Conservation (phyloP, 768 basidiomycete genomes). For the Trametes punicea region DNA sequence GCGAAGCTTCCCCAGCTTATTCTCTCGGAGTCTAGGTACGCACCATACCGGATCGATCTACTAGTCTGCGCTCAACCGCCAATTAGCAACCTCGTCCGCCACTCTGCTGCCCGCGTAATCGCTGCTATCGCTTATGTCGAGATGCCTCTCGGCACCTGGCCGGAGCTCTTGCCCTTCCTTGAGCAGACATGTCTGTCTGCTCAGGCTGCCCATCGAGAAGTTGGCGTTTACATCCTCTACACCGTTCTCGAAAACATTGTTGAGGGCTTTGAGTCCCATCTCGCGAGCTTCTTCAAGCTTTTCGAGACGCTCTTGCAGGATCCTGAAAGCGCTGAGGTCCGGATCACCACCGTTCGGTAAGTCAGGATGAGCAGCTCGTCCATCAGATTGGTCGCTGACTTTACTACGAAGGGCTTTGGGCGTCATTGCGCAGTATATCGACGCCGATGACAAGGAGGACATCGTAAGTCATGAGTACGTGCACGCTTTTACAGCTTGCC, state of each 20-base stretch:
- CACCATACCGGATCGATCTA: conserved; percentile 20
- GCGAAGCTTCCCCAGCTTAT: conserved; percentile 73
- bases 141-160: conserved; percentile 76
- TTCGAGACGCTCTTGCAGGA: conserved; percentile 73
- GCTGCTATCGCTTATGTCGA: conserved; percentile 92
- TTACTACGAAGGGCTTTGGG: conserved; percentile 64
- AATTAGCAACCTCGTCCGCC: conserved; percentile 80
- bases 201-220: conserved; percentile 78
- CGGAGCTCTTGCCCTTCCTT: conserved; percentile 84
- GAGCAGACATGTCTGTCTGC: conserved; percentile 70
- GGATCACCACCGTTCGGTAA: conserved; percentile 84
- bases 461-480: conserved; percentile 51
- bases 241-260: conserved; percentile 90
- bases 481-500: no score
- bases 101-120: conserved; percentile 89
- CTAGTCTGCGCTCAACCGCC: conserved; percentile 9
- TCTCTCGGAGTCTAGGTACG: conserved; percentile 74
- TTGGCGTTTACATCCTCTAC: conserved; percentile 85
- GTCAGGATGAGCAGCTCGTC: conserved; percentile 15
- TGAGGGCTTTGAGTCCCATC: conserved; percentile 80
- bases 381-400: neutral
- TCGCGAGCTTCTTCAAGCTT: conserved; percentile 72
- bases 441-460: conserved; percentile 79
- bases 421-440: conserved; percentile 90
- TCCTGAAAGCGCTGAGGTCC: conserved; percentile 84